phyloP scores from a whole-genome alignment of 106 monocot genomes.

The Phalaenopsis equestris region DNA sequence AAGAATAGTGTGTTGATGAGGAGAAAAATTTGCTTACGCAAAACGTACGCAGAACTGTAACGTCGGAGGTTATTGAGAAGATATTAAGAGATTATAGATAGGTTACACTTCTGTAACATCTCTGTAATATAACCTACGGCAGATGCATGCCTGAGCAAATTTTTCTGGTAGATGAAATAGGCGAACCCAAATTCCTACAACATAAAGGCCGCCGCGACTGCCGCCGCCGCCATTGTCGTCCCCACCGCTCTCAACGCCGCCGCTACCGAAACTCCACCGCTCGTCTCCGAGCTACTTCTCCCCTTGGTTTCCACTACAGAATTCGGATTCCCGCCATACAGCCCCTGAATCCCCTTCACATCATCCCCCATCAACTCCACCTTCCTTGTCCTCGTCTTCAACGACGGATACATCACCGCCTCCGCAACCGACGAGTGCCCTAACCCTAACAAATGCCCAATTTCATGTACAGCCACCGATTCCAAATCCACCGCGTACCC shows the following conservation, averaged over 20 bases:
- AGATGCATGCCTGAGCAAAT: too few species aligned
- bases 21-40: too few species aligned
- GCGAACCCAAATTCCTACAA: neutral
- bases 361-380: constrained; percentile 56
- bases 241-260: neutral
- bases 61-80: too few species aligned
- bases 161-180: too few species aligned
- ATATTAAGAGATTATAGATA: too few species aligned
- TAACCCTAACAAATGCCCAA: constrained; percentile 59
- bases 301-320: constrained; percentile 14
- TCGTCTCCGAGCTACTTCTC: constrained; percentile 5
- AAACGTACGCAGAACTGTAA: too few species aligned
- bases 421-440: constrained; percentile 50
- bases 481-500: constrained; percentile 65
- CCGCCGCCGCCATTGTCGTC: neutral
- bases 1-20: too few species aligned
- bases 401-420: constrained; percentile 62
- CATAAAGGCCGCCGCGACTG: too few species aligned
- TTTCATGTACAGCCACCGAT: constrained; percentile 97
- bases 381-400: constrained; percentile 37
- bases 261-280: constrained; percentile 3
- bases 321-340: constrained; percentile 72
- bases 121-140: too few species aligned
- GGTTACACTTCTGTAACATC: too few species aligned
- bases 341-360: constrained; percentile 55